Evolutionary conservation across 805 yeast genomes (phyloP), one percentile per base, ranked within the genome.

Genomic region (Barnettozyma californica): DNA sequence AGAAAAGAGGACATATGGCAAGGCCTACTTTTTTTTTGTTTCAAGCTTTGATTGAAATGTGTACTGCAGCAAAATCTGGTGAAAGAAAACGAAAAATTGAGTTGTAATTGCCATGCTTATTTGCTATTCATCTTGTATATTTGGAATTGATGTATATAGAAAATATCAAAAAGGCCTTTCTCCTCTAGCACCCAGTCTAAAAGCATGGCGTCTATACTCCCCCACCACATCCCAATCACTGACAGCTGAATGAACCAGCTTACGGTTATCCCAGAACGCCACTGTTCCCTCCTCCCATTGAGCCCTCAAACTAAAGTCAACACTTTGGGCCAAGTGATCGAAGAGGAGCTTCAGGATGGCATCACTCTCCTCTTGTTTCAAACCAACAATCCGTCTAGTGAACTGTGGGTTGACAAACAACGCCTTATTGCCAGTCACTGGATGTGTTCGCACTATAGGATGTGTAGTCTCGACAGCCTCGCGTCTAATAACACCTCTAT

Each of bases 401-500:
- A 71, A 70, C 19, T 69, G 65, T 43, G 80, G 70, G 63, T 79
- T 78, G 39, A 79, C 77, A 51, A 68, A 80, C 53, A 81, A 64
- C 1, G 81, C 67, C 63, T 81, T 81, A 77, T 80, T 72, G 40
- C 84, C 84, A 26, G 85, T 80, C 13, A 75, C 82, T 9, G 87
- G 86, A 55, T 82, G 82, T 36, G 84, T 78, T 66, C 85, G 74
- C 33, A 81, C 74, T 23, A 81, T 53, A 3, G 84, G 85, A 63
- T 81, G 87, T 5, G 36, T 23, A 5, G 50, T 54, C 9, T 54
- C 44, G 18, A 58, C 43, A 9, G 57, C 57, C 18, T 50, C 47
- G 50, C 72, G 76, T 62, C 82, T 72, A 54, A 73, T 80, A 47
- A 79, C 67, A 46, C 70, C 70, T 48, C 70, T 69, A 16, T 73